A percentile compares a stretch with the other conserved stretches of the same genome.
Evolutionary conservation across 768 basidiomycete genomes (phyloP).

Genomic region (Suillus placidus): DNA sequence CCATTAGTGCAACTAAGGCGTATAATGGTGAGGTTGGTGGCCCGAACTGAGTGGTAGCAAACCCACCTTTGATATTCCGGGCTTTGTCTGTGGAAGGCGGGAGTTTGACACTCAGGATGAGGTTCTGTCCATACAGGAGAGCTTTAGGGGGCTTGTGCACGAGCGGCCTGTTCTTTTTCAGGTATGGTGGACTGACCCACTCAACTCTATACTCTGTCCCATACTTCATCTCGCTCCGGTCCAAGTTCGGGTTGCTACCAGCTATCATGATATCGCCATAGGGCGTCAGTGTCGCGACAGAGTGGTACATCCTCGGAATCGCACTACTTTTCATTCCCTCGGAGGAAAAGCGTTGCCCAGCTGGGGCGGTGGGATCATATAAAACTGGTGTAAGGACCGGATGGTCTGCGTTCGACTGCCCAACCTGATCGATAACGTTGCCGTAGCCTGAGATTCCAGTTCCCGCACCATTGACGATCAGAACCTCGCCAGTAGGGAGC

Average conservation of each 20-base stretch:
- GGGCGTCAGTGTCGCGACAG: slow-evolving; percentile 79
- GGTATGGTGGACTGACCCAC: slow-evolving; percentile 83
- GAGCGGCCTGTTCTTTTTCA: slow-evolving; percentile 59
- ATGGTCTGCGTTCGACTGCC: slow-evolving; percentile 76
- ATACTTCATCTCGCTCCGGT: slow-evolving; percentile 70
- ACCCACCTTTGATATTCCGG: slow-evolving; percentile 54
- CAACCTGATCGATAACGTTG: slow-evolving; percentile 69
- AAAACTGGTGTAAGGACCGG: slow-evolving; percentile 69
- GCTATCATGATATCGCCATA: slow-evolving; percentile 74
- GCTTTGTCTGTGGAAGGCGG: slow-evolving; percentile 40
- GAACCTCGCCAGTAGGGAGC: slow-evolving; percentile 72
- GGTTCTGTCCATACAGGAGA: slow-evolving; percentile 49
- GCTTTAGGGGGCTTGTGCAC: slow-evolving; percentile 39
- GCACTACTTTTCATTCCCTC: slow-evolving; percentile 61
- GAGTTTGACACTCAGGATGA: slow-evolving; percentile 47
- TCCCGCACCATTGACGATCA: slow-evolving; percentile 77
- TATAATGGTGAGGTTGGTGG: slow-evolving; percentile 15
- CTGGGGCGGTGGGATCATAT: slow-evolving; percentile 60
- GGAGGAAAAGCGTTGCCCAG: slow-evolving; percentile 59
- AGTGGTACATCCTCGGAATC: slow-evolving; percentile 81
- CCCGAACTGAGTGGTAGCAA: neutral
- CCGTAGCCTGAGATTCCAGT: slow-evolving; percentile 79
- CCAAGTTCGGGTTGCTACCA: slow-evolving; percentile 83
- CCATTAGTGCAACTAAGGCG: slow-evolving; percentile 69
- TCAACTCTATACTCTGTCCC: slow-evolving; percentile 91